Base-by-base conservation (phyloP, 768 basidiomycete genomes). In the Boletus rubroflammeus region DNA sequence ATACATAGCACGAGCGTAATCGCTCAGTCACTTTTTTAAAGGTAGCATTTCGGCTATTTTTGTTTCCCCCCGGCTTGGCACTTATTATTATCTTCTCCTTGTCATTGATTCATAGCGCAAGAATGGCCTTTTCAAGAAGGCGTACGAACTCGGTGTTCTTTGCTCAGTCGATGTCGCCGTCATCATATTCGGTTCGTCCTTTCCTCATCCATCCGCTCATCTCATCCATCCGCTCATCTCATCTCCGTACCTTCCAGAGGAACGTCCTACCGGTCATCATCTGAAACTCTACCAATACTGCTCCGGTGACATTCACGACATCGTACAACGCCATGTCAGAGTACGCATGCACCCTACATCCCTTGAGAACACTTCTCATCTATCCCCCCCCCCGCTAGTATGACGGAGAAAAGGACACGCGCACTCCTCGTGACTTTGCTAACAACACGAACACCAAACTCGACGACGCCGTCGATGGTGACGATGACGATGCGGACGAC, bases 21-120 rank as follows among this genome's bases (percentile, higher is more conserved):
- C 86, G 90, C 63, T 87, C 88, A 58, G 90, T 93, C 69, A 93
- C 90, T 63, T 93, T 92, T 80, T 77, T 92, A 76, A 93, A 92
- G 84, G 90, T 80, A 76, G 62, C 78, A 49, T 68, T 72, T 76
- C 75, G 76, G 75, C 82, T 85, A 85, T 87, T 83, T 82, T 84
- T 82, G 77, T 72, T 63, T 6, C 35, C 51, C 47, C 59, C 53
- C 36, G 62, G 61, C 72, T 72, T 74, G 70, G 73, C 73, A 65
- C 62, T 77, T 72, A 68, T 72, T 65, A 59, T 64, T 61, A 53
- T 61, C 47, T 50, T 57, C 51, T 59, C 48, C 50, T 49, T 34
- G 48, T 45, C 62, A 60, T 55, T 50, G 43, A 62, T 56, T 61
- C 42, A 45, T 73, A 92, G 90, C 83, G 90, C 63, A 91, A 92